Percentiles rank a stretch among this genome's conserved stretches.
phyloP scores from a whole-genome alignment of 2,329 filamentous ascomycete species.

The Hypoxylon sp. region DNA sequence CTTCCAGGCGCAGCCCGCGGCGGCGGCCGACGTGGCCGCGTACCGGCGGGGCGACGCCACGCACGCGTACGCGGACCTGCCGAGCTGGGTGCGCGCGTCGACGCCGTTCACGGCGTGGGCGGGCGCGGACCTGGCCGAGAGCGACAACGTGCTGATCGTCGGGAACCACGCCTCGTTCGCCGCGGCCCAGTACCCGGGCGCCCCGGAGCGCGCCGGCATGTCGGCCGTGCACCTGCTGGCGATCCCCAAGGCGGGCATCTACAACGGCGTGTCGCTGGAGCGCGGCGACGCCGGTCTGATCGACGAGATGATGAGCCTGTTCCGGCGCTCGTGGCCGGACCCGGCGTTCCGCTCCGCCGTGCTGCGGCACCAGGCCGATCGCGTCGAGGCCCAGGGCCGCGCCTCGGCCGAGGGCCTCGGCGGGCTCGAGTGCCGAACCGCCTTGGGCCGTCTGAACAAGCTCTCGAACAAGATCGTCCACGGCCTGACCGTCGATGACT shows the following conservation, averaged over 20 bases:
- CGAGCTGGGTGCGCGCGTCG: conserved; percentile 23
- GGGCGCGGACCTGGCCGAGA: conserved; percentile 1
- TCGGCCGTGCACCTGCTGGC: conserved; percentile 37
- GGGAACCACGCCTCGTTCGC: conserved; percentile 36
- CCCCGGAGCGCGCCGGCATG: conserved; percentile 30
- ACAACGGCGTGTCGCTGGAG: conserved; percentile 36
- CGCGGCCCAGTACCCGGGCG: conserved; percentile 24
- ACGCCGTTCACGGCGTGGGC: conserved; percentile 27
- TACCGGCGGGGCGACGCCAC: conserved; percentile 11
- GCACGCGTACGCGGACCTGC: conserved; percentile 4
- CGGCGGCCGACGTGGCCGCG: conserved; percentile 24
- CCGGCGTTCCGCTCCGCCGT: conserved; percentile 9
- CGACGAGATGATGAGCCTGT: conserved; percentile 31
- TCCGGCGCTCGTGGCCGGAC: conserved; percentile 15
- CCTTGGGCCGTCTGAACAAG: background rate
- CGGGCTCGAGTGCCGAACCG: background rate
- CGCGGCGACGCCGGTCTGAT: conserved; percentile 17
- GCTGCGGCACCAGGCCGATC: conserved; percentile 19
- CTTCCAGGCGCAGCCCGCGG: conserved; percentile 18
- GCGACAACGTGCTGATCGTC: conserved; percentile 20
- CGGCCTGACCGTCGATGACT: conserved; percentile 24
- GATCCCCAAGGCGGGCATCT: conserved; percentile 32
- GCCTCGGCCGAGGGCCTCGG: no score
- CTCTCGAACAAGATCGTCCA: no score
- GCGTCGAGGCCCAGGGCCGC: conserved; percentile 5